phyloP scores from a whole-genome alignment of 108 stramenopile genomes.

The Nitzschia inconspicua region DNA sequence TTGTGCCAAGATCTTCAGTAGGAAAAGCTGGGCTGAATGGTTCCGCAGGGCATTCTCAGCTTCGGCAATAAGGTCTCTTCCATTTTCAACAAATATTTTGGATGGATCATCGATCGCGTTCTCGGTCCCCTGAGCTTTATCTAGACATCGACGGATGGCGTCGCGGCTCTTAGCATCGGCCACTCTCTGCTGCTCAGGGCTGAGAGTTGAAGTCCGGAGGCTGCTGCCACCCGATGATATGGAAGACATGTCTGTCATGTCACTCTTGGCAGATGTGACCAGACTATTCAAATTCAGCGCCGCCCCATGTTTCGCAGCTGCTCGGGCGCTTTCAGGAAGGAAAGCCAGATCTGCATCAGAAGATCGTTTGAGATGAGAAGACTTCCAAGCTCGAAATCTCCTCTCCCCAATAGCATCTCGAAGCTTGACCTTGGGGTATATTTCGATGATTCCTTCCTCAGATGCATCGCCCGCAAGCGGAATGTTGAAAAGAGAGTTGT shows the following conservation, averaged over 20 bases:
- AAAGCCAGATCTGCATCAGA: constrained; percentile 18
- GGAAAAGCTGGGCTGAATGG: constrained; percentile 72
- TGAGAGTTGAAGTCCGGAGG: constrained; percentile 34
- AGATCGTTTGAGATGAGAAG: constrained; percentile 52
- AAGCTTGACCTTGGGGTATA: constrained; percentile 48
- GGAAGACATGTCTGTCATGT: constrained; percentile 27
- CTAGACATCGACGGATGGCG: constrained; percentile 64
- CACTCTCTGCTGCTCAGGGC: constrained; percentile 51
- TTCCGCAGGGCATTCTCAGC: constrained; percentile 78
- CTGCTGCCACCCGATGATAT: constrained; percentile 20
- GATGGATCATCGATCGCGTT: neutral
- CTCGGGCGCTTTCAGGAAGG: constrained; percentile 3
- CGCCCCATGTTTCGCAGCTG: constrained; percentile 17
- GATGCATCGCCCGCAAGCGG: constrained; percentile 5
- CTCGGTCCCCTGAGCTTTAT: constrained; percentile 16
- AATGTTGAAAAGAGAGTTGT: constrained; percentile 56
- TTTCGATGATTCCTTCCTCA: neutral
- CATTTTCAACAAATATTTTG: constrained; percentile 61
- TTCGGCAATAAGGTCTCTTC: constrained; percentile 64
- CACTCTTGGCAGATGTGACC: constrained; percentile 32
- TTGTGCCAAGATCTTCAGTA: constrained; percentile 67
- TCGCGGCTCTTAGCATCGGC: constrained; percentile 73
- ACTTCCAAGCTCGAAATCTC: constrained; percentile 66
- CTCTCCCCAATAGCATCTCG: constrained; percentile 82
- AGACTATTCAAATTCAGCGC: constrained; percentile 27